phyloP scores from a whole-genome alignment of 2,329 filamentous ascomycete species.

The Penicillium paneum region DNA sequence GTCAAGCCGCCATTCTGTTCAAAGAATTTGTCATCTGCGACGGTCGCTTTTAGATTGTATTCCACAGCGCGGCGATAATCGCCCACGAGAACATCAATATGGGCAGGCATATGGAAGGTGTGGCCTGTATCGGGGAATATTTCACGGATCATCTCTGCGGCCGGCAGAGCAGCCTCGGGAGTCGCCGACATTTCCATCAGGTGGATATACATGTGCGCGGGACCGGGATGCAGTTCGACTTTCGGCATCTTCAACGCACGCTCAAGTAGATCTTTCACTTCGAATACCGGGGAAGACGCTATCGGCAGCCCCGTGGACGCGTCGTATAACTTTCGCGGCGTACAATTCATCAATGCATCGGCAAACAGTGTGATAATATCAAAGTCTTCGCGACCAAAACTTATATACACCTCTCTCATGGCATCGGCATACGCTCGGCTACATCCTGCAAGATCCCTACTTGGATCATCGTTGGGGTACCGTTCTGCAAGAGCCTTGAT shows the following conservation, averaged over 20 bases:
- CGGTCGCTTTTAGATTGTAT: slow-evolving; percentile 64
- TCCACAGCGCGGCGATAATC: slow-evolving; percentile 66
- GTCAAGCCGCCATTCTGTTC: slow-evolving; percentile 55
- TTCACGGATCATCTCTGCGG: slow-evolving; percentile 60
- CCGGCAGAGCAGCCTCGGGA: slow-evolving; percentile 59
- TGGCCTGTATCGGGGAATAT: slow-evolving; percentile 68
- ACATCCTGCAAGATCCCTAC: slow-evolving; percentile 11
- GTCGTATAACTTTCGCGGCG: slow-evolving; percentile 62
- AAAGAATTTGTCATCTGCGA: slow-evolving; percentile 66
- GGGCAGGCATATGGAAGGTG: slow-evolving; percentile 71
- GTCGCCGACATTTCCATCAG: slow-evolving; percentile 70
- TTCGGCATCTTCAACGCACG: slow-evolving; percentile 50
- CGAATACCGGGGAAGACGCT: slow-evolving; percentile 52
- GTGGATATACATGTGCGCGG: slow-evolving; percentile 72
- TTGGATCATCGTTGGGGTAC: slow-evolving; percentile 19
- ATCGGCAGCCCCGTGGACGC: slow-evolving; percentile 44
- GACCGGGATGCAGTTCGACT: slow-evolving; percentile 60
- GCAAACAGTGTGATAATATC: slow-evolving; percentile 62
- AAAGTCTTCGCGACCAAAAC: slow-evolving; percentile 46
- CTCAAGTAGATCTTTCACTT: slow-evolving; percentile 59
- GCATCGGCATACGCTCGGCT: slow-evolving; percentile 15
- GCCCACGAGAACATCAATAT: slow-evolving; percentile 69
- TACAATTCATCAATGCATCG: slow-evolving; percentile 63
- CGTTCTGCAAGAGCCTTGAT: slow-evolving; percentile 19
- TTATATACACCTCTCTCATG: slow-evolving; percentile 14